A percentile compares a stretch with the other conserved stretches of the same genome.
phyloP scores from a whole-genome alignment of 352 stramenopile species.

The Phytophthora citricola region DNA sequence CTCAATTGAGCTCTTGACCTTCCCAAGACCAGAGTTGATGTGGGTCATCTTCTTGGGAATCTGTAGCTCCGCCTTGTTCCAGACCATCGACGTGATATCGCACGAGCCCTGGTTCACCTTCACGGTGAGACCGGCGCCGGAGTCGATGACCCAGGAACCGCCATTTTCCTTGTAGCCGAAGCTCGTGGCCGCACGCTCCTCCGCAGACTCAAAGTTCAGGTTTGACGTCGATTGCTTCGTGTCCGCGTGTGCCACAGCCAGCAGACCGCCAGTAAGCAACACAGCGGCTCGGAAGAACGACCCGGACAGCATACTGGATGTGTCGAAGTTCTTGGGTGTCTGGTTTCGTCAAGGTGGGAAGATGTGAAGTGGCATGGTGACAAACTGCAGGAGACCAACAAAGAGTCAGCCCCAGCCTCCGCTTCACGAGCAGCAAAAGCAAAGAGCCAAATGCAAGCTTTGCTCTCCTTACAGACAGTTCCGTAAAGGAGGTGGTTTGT shows the following conservation, averaged over 20 bases:
- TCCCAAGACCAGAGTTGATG: slow-evolving; percentile 56
- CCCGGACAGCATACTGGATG: slow-evolving; percentile 25
- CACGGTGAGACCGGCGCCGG: slow-evolving; percentile 44
- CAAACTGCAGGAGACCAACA: slow-evolving; percentile 1
- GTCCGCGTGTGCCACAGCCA: slow-evolving; percentile 19
- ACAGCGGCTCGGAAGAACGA: slow-evolving; percentile 25
- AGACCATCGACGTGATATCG: slow-evolving; percentile 61
- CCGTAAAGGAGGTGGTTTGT: not conserved
- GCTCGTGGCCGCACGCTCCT: slow-evolving; percentile 21
- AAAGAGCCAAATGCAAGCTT: slow-evolving; percentile 16
- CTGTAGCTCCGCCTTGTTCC: slow-evolving; percentile 57
- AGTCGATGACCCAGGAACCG: slow-evolving; percentile 50
- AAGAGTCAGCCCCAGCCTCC: slow-evolving; percentile 7
- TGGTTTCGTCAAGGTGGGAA: slow-evolving; percentile 16
- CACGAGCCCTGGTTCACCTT: slow-evolving; percentile 49
- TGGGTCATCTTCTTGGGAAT: slow-evolving; percentile 55
- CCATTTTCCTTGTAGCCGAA: slow-evolving; percentile 49
- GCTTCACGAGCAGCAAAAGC: slow-evolving; percentile 14
- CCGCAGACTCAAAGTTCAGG: slow-evolving; percentile 28
- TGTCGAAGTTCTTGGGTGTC: not conserved
- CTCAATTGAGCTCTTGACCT: slow-evolving; percentile 44
- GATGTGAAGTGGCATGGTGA: slow-evolving; percentile 21
- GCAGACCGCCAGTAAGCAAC: slow-evolving; percentile 21
- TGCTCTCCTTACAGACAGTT: slow-evolving; percentile 16
- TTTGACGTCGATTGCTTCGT: slow-evolving; percentile 33